A percentile compares a stretch with the other conserved stretches of the same genome.
These are phyloP conservation scores for Saccharomycopsis microspora DNA, from an alignment of 805 yeast genomes.

Conservation along the genomic window DNA sequence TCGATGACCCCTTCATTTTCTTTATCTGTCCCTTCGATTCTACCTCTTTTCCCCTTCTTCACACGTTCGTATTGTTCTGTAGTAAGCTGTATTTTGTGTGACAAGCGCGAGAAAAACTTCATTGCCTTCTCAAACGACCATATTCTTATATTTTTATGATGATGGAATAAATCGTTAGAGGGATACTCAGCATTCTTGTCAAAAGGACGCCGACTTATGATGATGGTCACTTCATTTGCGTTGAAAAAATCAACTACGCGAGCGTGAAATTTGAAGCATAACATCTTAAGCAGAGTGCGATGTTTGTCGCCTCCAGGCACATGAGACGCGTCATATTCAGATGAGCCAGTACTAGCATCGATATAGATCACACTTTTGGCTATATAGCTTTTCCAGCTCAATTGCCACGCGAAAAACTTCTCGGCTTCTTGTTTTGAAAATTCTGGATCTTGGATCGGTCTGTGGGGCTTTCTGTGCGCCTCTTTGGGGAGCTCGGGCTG, in stretches of 20 bases:
- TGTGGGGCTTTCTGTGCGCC: neutral
- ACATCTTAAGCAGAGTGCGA: conserved; percentile 22
- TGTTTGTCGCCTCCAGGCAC: conserved; percentile 20
- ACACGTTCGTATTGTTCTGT: neutral
- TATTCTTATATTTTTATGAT: conserved; percentile 53
- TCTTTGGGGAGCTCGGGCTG: too few species aligned
- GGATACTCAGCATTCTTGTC: conserved; percentile 30
- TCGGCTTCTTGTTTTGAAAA: neutral
- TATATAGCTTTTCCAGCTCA: conserved; percentile 53
- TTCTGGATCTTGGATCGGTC: neutral
- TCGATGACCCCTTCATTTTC: conserved; percentile 8
- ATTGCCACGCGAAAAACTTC: conserved; percentile 37
- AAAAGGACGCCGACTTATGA: conserved; percentile 54
- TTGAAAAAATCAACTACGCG: conserved; percentile 49
- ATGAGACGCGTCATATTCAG: conserved; percentile 17
- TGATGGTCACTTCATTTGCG: conserved; percentile 53
- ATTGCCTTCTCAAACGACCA: conserved; percentile 84
- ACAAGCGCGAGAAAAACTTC: conserved; percentile 61
- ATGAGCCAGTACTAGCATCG: conserved; percentile 31
- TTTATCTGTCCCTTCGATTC: conserved; percentile 3
- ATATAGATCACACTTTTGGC: conserved; percentile 47
- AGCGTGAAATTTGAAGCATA: conserved; percentile 37
- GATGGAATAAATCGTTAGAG: conserved; percentile 49
- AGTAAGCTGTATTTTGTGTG: neutral
- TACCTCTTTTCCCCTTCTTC: neutral